phyloP scores from a whole-genome alignment of 2,329 filamentous ascomycete genomes.

The Stachybotrys elegans region DNA sequence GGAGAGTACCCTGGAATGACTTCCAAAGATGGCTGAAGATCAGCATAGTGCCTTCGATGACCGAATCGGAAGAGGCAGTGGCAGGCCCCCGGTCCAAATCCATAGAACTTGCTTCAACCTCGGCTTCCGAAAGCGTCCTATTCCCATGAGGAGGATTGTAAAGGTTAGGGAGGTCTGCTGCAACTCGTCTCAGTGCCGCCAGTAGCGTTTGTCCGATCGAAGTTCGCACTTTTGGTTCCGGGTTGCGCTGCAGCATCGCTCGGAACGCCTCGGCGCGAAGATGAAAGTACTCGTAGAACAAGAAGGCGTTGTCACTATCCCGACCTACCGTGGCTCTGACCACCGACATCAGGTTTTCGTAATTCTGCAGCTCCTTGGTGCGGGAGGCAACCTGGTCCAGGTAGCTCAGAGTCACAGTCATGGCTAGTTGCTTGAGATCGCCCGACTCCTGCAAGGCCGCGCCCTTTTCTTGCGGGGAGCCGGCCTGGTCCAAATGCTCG shows the following conservation, averaged over 20 bases:
- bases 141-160: slow-evolving; percentile 31
- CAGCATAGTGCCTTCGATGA: slow-evolving; percentile 34
- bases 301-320: slow-evolving; percentile 49
- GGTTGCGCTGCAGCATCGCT: slow-evolving; percentile 59
- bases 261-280: slow-evolving; percentile 52
- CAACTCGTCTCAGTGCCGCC: slow-evolving; percentile 47
- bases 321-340: slow-evolving; percentile 41
- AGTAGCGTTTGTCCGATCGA: slow-evolving; percentile 48
- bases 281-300: slow-evolving; percentile 58
- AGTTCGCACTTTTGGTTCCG: slow-evolving; percentile 50
- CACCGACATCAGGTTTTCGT: slow-evolving; percentile 49
- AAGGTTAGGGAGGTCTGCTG: slow-evolving; percentile 36
- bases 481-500: slow-evolving; percentile 35
- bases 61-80: slow-evolving; percentile 8
- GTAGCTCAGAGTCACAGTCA: slow-evolving; percentile 57
- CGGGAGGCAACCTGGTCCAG: slow-evolving; percentile 72
- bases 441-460: slow-evolving; percentile 1
- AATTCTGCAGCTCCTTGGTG: slow-evolving; percentile 62
- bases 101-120: slow-evolving; percentile 19
- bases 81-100: slow-evolving; percentile 2
- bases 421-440: slow-evolving; percentile 40
- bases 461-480: slow-evolving; percentile 6
- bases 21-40: slow-evolving; percentile 56
- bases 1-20: slow-evolving; percentile 54
- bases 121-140: slow-evolving; percentile 17